phyloP scores from a whole-genome alignment of 768 basidiomycete species.

The Russula abietina region DNA sequence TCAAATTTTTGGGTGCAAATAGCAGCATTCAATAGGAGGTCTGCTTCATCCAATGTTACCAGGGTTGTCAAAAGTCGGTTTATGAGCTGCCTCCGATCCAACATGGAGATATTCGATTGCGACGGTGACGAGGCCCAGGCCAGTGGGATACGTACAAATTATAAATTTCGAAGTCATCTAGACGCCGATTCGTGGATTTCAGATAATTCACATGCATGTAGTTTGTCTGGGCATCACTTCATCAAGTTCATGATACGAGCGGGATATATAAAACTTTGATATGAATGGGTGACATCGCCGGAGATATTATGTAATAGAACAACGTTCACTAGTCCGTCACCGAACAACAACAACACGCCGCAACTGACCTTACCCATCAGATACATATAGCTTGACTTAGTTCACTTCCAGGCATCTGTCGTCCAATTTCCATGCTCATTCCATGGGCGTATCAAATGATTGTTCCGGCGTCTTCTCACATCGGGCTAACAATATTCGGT shows the following conservation, averaged over 20 bases:
- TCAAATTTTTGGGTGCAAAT: neutral
- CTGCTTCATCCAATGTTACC: slow-evolving; percentile 11
- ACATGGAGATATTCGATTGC: neutral
- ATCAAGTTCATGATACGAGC: neutral
- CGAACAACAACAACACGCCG: no score
- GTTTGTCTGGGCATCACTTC: neutral
- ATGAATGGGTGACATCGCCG: neutral
- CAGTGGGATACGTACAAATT: no score
- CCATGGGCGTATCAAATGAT: neutral
- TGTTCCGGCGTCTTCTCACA: neutral
- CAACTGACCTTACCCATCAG: no score
- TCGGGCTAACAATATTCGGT: slow-evolving; percentile 6
- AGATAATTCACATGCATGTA: neutral
- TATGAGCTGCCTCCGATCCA: neutral
- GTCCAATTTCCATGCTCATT: neutral
- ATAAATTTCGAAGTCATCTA: neutral
- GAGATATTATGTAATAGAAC: neutral
- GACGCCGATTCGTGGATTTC: neutral
- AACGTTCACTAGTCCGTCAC: no score
- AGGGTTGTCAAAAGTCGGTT: neutral
- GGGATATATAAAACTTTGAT: neutral
- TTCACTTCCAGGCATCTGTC: slow-evolving; percentile 1
- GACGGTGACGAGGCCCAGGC: neutral
- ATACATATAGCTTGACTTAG: no score
- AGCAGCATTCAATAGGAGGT: neutral